Evolutionary conservation across 2,329 filamentous ascomycete genomes (phyloP).

Genomic region (Diplodia sapinea): DNA sequence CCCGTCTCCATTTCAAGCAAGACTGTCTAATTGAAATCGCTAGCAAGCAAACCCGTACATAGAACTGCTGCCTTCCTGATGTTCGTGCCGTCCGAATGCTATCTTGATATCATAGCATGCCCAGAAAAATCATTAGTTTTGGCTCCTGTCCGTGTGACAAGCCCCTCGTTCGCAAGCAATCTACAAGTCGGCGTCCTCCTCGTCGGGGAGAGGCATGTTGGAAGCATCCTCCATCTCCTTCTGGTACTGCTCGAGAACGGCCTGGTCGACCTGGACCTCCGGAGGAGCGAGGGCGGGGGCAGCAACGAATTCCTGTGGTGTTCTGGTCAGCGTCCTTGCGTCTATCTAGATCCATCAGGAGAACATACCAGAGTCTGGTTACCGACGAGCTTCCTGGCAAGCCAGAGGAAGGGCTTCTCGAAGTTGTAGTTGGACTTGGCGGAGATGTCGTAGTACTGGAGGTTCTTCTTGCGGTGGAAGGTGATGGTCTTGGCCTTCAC

Average conservation of each 20-base stretch:
- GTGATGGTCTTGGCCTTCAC: constrained; percentile 99
- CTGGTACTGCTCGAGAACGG: constrained; percentile 79
- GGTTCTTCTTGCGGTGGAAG: constrained; percentile 99
- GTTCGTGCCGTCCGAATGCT: constrained; percentile 31
- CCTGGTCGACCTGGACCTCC: constrained; percentile 86
- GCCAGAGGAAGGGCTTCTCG: constrained; percentile 99
- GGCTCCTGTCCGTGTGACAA: constrained; percentile 31
- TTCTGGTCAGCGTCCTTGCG: constrained; percentile 37
- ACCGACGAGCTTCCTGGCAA: constrained; percentile 96
- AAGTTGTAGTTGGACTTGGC: constrained; percentile 99
- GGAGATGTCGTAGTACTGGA: constrained; percentile 99
- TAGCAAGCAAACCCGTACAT: constrained; percentile 32
- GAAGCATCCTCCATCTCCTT: constrained; percentile 87
- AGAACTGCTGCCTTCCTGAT: constrained; percentile 32
- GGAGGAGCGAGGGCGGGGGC: constrained; percentile 93
- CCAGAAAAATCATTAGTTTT: constrained; percentile 28
- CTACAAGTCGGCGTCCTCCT: constrained; percentile 77
- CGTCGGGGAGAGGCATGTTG: constrained; percentile 85
- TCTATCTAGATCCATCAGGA: not conserved
- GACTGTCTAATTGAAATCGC: constrained; percentile 33
- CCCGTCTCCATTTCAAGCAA: constrained; percentile 24
- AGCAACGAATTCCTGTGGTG: constrained; percentile 86
- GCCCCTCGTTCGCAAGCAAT: constrained; percentile 35
- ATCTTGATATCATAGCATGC: constrained; percentile 31
- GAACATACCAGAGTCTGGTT: constrained; percentile 79